Evolutionary conservation across 805 yeast species (phyloP).

Genomic region (Wickerhamiella sorbophila): DNA sequence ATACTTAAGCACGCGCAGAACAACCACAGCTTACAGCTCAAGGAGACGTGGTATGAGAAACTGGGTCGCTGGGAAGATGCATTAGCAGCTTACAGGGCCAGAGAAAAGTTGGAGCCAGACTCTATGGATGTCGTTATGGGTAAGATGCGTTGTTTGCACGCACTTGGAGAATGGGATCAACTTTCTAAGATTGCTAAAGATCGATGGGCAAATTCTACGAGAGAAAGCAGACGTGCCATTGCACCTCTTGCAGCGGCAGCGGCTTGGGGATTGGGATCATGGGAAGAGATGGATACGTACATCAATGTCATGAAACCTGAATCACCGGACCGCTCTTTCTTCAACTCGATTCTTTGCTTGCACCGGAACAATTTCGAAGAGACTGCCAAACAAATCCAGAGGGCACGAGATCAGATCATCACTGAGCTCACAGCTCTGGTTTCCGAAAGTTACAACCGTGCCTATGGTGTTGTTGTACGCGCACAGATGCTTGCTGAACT

Average conservation of each 20-base stretch:
- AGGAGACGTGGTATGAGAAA: conserved; percentile 96
- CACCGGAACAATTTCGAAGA: conserved; percentile 77
- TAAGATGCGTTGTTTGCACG: conserved; percentile 94
- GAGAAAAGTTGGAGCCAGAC: conserved; percentile 41
- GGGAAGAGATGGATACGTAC: conserved; percentile 92
- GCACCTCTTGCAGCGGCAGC: conserved; percentile 99
- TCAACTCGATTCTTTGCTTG: conserved; percentile 74
- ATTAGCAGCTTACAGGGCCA: conserved; percentile 67
- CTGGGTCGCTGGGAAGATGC: conserved; percentile 98
- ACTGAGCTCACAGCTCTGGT: conserved; percentile 91
- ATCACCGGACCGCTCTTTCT: conserved; percentile 90
- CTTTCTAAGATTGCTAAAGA: conserved; percentile 70
- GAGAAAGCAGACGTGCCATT: conserved; percentile 63
- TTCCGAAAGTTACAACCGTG: conserved; percentile 90
- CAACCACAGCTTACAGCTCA: conserved; percentile 61
- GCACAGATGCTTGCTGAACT: conserved; percentile 95
- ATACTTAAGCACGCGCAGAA: conserved; percentile 89
- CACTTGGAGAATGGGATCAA: conserved; percentile 97
- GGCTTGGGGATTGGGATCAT: conserved; percentile 93
- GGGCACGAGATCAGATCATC: conserved; percentile 78
- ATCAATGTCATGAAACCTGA: conserved; percentile 80
- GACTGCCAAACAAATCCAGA: conserved; percentile 62
- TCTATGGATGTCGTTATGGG: conserved; percentile 89
- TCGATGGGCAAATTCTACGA: conserved; percentile 65
- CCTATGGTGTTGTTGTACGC: conserved; percentile 90